These are phyloP conservation scores for Clarireedia homoeocarpa DNA, from an alignment of 2,329 filamentous ascomycete species.

Conservation along the genomic window DNA sequence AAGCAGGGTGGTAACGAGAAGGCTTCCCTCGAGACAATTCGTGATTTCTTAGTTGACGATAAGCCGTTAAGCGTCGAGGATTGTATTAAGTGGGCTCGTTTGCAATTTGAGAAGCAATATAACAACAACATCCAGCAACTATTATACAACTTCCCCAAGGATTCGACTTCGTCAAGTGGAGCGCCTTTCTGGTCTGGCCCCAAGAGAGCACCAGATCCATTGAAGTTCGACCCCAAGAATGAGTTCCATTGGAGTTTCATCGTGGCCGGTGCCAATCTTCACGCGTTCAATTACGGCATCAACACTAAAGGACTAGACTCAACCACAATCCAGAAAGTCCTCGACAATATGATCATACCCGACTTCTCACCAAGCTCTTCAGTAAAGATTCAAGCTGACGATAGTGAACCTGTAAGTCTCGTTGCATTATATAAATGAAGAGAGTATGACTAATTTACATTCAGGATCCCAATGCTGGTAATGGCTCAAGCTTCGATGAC, in stretches of 20 bases:
- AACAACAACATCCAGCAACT: slow-evolving; percentile 95
- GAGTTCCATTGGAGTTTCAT: slow-evolving; percentile 83
- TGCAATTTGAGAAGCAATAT: slow-evolving; percentile 93
- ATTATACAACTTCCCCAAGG: slow-evolving; percentile 94
- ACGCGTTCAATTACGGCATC: slow-evolving; percentile 97
- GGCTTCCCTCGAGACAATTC: slow-evolving; percentile 81
- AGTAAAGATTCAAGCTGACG: slow-evolving; percentile 94
- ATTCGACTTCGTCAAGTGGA: slow-evolving; percentile 78
- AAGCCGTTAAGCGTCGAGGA: slow-evolving; percentile 91
- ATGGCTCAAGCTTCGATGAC: slow-evolving; percentile 54
- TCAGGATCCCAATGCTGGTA: slow-evolving; percentile 65
- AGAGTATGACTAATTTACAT: slow-evolving; percentile 18
- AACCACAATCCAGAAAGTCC: slow-evolving; percentile 66
- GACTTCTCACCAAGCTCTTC: slow-evolving; percentile 86
- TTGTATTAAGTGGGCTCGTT: slow-evolving; percentile 90
- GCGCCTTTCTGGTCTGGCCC: slow-evolving; percentile 97
- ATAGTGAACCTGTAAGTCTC: slow-evolving; percentile 70
- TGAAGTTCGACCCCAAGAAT: slow-evolving; percentile 83
- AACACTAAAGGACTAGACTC: slow-evolving; percentile 69
- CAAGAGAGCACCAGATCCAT: slow-evolving; percentile 86
- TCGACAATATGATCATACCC: slow-evolving; percentile 90
- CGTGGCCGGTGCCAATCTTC: slow-evolving; percentile 80
- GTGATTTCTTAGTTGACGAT: slow-evolving; percentile 83
- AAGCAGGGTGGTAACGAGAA: slow-evolving; percentile 96
- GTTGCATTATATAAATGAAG: too few relatives aligned